These are phyloP conservation scores for Anthoceros angustus DNA, from an alignment of 225 moss, liverwort and hornwort genomes.

Conservation along the genomic window DNA sequence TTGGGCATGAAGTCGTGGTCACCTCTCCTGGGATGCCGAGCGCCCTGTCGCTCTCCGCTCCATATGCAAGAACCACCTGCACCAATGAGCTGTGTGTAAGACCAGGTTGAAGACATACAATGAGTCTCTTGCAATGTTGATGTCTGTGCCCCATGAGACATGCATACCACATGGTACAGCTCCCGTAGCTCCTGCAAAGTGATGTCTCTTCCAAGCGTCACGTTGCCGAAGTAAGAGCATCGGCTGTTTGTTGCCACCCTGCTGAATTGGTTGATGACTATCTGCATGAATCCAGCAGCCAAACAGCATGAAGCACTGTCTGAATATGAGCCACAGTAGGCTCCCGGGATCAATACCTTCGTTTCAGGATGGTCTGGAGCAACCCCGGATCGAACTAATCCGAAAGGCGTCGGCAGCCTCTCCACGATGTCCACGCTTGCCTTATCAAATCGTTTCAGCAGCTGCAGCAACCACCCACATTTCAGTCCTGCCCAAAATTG, in stretches of 20 bases:
- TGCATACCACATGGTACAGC: constrained; percentile 73
- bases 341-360: constrained; percentile 33
- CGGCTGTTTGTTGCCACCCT: constrained; percentile 50
- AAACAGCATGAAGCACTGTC: neutral
- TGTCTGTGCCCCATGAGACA: neutral
- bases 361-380: constrained; percentile 98
- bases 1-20: neutral
- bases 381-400: constrained; percentile 87
- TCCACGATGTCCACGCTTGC: constrained; percentile 79
- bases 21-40: constrained; percentile 81
- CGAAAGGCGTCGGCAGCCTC: constrained; percentile 81
- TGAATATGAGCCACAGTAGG: no score
- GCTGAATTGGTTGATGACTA: constrained; percentile 86
- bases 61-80: constrained; percentile 94
- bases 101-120: neutral
- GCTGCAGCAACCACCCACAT: no score
- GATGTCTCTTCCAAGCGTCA: constrained; percentile 56
- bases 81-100: neutral
- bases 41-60: constrained; percentile 77
- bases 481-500: no score
- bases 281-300: constrained; percentile 28
- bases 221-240: constrained; percentile 79
- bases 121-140: neutral
- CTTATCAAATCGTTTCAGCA: constrained; percentile 57
- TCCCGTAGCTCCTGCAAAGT: constrained; percentile 44